A percentile compares a stretch with the other conserved stretches of the same genome.
These are phyloP conservation scores for Xylaria grammica DNA, from an alignment of 495 filamentous ascomycete genomes.

Conservation along the genomic window DNA sequence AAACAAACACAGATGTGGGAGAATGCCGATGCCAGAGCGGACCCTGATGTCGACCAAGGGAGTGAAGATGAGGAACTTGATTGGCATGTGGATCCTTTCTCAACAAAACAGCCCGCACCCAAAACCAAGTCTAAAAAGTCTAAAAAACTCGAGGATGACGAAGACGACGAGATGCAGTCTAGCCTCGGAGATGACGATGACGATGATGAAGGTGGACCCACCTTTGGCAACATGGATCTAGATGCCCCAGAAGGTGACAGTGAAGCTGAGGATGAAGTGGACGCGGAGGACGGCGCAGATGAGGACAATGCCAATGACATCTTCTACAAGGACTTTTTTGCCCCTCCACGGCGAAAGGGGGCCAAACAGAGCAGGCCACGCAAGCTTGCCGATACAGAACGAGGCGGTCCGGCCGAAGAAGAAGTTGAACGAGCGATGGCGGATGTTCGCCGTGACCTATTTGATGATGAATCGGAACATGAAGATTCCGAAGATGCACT, in stretches of 20 bases:
- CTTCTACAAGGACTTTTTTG: conserved; percentile 89
- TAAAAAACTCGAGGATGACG: neutral
- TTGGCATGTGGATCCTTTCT: conserved; percentile 76
- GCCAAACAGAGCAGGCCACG: conserved; percentile 50
- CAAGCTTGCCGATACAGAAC: conserved; percentile 40
- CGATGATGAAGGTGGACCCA: conserved; percentile 74
- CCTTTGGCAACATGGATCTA: conserved; percentile 72
- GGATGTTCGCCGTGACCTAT: conserved; percentile 87
- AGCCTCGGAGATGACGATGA: conserved; percentile 49
- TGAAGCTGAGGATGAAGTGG: conserved; percentile 62
- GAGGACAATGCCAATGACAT: conserved; percentile 80
- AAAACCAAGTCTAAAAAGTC: conserved; percentile 25
- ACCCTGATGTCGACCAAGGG: conserved; percentile 63
- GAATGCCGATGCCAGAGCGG: conserved; percentile 71
- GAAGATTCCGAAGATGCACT: conserved; percentile 60
- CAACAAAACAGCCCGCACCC: conserved; percentile 28
- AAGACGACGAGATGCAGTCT: conserved; percentile 30
- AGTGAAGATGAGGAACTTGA: conserved; percentile 84
- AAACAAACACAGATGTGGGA: conserved; percentile 86
- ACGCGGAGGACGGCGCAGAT: conserved; percentile 50
- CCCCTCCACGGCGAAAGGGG: conserved; percentile 75
- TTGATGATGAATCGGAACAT: conserved; percentile 75
- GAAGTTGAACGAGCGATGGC: conserved; percentile 87
- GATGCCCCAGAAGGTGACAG: conserved; percentile 62
- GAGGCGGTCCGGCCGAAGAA: conserved; percentile 50